These are phyloP conservation scores for Fusarium agapanthi DNA, from an alignment of 2,329 filamentous ascomycete species.

Conservation along the genomic window DNA sequence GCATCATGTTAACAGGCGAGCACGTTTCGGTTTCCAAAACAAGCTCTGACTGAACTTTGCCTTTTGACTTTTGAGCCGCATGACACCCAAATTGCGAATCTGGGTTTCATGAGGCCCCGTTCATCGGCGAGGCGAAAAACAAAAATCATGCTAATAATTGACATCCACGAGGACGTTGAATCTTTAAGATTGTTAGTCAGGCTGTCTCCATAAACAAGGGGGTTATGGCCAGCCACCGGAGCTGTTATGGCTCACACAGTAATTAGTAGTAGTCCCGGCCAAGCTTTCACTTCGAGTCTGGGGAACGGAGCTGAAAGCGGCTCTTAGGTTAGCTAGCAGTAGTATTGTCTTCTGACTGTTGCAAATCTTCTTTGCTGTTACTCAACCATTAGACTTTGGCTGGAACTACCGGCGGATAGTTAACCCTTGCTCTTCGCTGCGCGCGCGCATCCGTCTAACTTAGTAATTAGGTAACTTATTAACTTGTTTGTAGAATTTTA, in stretches of 20 bases:
- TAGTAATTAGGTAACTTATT: neutral
- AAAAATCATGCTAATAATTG: neutral
- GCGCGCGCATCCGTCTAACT: neutral
- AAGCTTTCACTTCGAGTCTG: slow-evolving; percentile 28
- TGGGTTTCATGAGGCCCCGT: slow-evolving; percentile 11
- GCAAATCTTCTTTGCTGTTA: neutral
- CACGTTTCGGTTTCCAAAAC: slow-evolving; percentile 22
- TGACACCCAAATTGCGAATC: slow-evolving; percentile 9
- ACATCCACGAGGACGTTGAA: neutral
- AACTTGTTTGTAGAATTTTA: neutral
- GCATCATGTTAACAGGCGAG: slow-evolving; percentile 17
- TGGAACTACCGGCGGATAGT: neutral
- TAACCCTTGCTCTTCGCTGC: neutral
- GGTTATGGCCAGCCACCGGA: slow-evolving; percentile 29
- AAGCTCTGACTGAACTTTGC: neutral
- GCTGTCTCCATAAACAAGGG: slow-evolving; percentile 1
- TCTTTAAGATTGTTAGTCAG: slow-evolving; percentile 8
- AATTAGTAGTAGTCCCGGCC: slow-evolving; percentile 3
- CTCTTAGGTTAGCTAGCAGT: neutral
- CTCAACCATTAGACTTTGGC: neutral
- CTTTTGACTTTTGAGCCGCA: slow-evolving; percentile 5
- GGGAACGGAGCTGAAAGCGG: slow-evolving; percentile 29
- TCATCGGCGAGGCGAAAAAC: slow-evolving; percentile 14
- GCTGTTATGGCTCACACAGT: slow-evolving; percentile 28
- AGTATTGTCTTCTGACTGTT: slow-evolving; percentile 1